These are phyloP conservation scores for Ramaria rubella DNA, from an alignment of 768 basidiomycete genomes.

Conservation along the genomic window DNA sequence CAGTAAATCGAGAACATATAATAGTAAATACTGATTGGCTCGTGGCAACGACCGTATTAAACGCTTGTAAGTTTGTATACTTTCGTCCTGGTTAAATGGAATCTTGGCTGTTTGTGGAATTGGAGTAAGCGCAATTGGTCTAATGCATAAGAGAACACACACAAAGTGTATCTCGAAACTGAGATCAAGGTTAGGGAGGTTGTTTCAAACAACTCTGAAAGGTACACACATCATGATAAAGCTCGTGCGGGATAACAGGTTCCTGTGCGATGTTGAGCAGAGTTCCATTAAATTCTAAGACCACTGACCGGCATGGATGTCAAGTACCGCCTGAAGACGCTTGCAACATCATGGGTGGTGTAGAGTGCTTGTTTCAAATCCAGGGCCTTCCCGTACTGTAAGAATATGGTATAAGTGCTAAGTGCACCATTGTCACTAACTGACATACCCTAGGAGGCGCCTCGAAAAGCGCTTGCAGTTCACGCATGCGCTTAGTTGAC, in stretches of 20 bases:
- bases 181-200: constrained; percentile 1
- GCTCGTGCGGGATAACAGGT: constrained; percentile 86
- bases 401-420: neutral
- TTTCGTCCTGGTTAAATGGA: constrained; percentile 61
- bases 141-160: constrained; percentile 17
- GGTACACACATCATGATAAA: constrained; percentile 76
- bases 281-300: neutral
- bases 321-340: constrained; percentile 90
- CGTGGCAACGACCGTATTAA: constrained; percentile 82
- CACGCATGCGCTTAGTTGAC: constrained; percentile 92
- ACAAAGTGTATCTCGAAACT: constrained; percentile 83
- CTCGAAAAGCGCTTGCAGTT: constrained; percentile 89
- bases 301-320: constrained; percentile 90
- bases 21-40: constrained; percentile 89
- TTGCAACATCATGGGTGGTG: constrained; percentile 96
- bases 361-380: constrained; percentile 84
- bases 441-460: constrained; percentile 68
- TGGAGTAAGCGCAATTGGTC: neutral
- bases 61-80: constrained; percentile 73
- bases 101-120: constrained; percentile 46
- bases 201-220: constrained; percentile 3
- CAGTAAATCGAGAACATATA: constrained; percentile 93
- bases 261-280: constrained; percentile 45
- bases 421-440: neutral
- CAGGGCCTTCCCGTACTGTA: constrained; percentile 85